Percentiles rank a stretch among this genome's conserved stretches.
phyloP scores from a whole-genome alignment of 805 yeast species.

The Kuraishia molischiana region DNA sequence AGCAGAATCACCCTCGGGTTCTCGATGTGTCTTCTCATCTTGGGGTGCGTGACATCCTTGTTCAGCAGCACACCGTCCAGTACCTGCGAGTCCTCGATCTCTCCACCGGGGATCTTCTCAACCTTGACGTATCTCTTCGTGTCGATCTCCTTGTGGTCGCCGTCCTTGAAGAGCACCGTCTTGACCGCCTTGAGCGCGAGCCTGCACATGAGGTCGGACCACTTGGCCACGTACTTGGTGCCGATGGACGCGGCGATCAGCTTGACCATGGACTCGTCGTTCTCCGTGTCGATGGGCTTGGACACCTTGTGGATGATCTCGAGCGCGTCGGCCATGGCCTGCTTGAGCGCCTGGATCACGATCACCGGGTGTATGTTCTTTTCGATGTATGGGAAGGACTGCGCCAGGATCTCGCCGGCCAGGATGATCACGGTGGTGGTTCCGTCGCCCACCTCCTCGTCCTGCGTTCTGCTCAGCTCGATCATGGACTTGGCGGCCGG shows the following conservation, averaged over 20 bases:
- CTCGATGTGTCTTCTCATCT: slow-evolving; percentile 84
- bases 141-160: slow-evolving; percentile 72
- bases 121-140: slow-evolving; percentile 86
- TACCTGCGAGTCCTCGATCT: slow-evolving; percentile 80
- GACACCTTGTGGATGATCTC: slow-evolving; percentile 79
- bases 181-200: slow-evolving; percentile 83
- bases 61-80: slow-evolving; percentile 88
- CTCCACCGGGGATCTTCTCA: slow-evolving; percentile 98
- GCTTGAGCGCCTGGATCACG: slow-evolving; percentile 87
- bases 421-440: slow-evolving; percentile 94
- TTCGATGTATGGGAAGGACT: slow-evolving; percentile 88
- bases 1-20: slow-evolving; percentile 83
- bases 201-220: slow-evolving; percentile 88
- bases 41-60: slow-evolving; percentile 98
- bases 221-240: slow-evolving; percentile 84
- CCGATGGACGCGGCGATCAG: slow-evolving; percentile 89
- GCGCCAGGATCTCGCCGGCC: slow-evolving; percentile 96
- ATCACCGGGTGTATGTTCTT: slow-evolving; percentile 96
- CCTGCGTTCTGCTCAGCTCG: slow-evolving; percentile 93
- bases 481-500: slow-evolving; percentile 99
- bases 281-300: slow-evolving; percentile 69
- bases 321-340: slow-evolving; percentile 84
- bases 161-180: slow-evolving; percentile 61
- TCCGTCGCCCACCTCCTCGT: slow-evolving; percentile 98
- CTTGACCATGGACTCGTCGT: slow-evolving; percentile 80